phyloP scores from a whole-genome alignment of 768 basidiomycete species.

The Russula virescens region DNA sequence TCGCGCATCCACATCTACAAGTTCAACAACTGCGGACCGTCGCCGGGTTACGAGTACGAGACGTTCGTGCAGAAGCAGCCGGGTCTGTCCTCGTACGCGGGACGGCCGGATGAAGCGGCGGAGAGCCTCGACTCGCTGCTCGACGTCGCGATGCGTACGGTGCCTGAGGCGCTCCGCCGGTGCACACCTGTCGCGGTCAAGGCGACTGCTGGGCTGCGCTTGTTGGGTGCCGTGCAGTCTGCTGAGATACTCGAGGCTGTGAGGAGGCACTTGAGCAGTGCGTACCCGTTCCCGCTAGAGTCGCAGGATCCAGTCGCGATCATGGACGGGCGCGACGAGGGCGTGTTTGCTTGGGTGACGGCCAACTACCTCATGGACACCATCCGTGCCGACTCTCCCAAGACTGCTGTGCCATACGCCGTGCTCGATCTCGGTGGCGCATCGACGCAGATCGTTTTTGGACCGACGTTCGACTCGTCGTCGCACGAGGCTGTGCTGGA shows the following conservation, averaged over 20 bases:
- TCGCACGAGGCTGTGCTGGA: constrained; percentile 39
- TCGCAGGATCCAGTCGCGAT: constrained; percentile 66
- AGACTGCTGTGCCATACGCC: constrained; percentile 59
- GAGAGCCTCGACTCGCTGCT: constrained; percentile 71
- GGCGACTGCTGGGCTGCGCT: constrained; percentile 83
- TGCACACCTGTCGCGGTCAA: constrained; percentile 91
- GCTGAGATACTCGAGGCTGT: constrained; percentile 74
- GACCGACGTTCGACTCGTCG: constrained; percentile 62
- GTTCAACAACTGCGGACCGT: constrained; percentile 81
- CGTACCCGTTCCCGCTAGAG: constrained; percentile 66
- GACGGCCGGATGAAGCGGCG: constrained; percentile 64
- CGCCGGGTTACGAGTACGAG: constrained; percentile 86
- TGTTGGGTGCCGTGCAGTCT: constrained; percentile 59
- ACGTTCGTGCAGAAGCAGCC: constrained; percentile 80
- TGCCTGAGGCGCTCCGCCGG: constrained; percentile 55
- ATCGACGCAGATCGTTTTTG: constrained; percentile 96
- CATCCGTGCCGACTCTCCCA: constrained; percentile 50
- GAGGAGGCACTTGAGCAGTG: constrained; percentile 44
- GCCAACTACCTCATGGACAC: constrained; percentile 86
- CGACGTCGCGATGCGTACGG: constrained; percentile 70
- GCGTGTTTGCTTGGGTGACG: constrained; percentile 98
- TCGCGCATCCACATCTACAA: constrained; percentile 98
- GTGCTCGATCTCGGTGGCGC: constrained; percentile 96
- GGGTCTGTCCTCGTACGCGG: constrained; percentile 64
- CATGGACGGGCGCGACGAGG: constrained; percentile 96